Conservation (phyloP, 2,329 filamentous ascomycete genomes). For the Talaromyces amestolkiae region DNA sequence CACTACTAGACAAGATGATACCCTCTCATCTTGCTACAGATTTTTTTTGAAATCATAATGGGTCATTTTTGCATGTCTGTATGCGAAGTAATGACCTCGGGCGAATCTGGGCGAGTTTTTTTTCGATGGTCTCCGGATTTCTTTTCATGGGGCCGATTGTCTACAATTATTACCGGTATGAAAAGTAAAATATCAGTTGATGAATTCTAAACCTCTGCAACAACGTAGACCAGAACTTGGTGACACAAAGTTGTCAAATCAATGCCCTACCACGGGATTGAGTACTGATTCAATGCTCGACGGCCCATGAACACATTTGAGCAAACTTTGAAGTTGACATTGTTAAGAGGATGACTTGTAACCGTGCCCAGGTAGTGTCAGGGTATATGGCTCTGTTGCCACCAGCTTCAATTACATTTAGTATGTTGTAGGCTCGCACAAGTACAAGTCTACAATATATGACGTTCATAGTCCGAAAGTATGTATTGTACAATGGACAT, state of each 20-base stretch:
- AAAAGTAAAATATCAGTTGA: constrained; percentile 22
- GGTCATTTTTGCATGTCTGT: constrained; percentile 19
- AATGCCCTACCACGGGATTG: background rate
- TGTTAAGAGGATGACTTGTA: background rate
- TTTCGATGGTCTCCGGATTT: constrained; percentile 21
- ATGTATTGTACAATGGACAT: background rate
- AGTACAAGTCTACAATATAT: background rate
- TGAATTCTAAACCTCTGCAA: constrained; percentile 12
- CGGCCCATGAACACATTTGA: background rate
- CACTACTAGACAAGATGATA: constrained; percentile 37
- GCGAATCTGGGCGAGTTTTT: constrained; percentile 23
- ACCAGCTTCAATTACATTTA: background rate
- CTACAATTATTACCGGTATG: constrained; percentile 20
- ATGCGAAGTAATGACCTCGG: constrained; percentile 20
- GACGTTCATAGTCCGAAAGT: background rate
- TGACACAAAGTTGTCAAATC: background rate
- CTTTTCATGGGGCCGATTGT: constrained; percentile 20
- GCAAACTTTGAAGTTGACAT: background rate
- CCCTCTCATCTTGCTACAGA: constrained; percentile 21
- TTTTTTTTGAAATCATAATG: constrained; percentile 20
- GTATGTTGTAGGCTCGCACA: background rate
- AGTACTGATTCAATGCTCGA: background rate
- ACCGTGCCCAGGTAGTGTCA: no score
- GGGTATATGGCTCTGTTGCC: background rate
- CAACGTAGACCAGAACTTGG: background rate